phyloP scores from a whole-genome alignment of 441 rosid species.

The Heliophila coronopifolia region DNA sequence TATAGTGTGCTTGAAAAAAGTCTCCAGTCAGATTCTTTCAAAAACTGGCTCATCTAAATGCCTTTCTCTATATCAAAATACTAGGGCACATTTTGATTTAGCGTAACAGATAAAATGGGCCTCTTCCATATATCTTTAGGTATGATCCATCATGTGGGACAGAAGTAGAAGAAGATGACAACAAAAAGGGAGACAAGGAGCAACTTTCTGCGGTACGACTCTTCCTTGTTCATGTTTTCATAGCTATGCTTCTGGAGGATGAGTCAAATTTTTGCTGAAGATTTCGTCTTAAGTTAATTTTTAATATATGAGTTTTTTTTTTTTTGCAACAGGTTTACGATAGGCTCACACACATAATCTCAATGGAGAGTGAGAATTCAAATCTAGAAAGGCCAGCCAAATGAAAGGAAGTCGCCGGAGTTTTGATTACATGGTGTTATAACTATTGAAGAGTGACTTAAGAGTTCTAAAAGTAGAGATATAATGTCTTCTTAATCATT shows the following conservation, averaged over 20 bases:
- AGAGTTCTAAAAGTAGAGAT: constrained; percentile 3
- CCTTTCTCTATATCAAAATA: not conserved
- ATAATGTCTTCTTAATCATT: constrained; percentile 5
- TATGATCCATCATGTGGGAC: constrained; percentile 43
- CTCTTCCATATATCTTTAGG: constrained; percentile 32
- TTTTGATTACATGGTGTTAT: not conserved
- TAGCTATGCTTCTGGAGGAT: not conserved
- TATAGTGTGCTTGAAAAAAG: not conserved
- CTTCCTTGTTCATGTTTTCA: constrained; percentile 8
- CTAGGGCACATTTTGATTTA: not conserved
- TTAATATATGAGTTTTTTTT: not conserved
- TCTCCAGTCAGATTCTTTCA: not conserved
- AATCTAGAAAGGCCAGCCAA: constrained; percentile 35
- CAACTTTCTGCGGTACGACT: constrained; percentile 56
- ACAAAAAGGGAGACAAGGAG: constrained; percentile 32
- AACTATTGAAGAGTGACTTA: not conserved
- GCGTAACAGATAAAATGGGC: not conserved
- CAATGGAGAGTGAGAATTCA: constrained; percentile 72
- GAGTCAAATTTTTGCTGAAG: not conserved
- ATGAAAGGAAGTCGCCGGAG: constrained; percentile 20
- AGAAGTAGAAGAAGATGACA: constrained; percentile 30
- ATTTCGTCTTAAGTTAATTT: not conserved
- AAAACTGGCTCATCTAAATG: not conserved
- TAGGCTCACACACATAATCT: constrained; percentile 69
- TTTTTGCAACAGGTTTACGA: constrained; percentile 51